Base-by-base conservation (phyloP, 352 stramenopile species). In the Phytophthora cryptogea region DNA sequence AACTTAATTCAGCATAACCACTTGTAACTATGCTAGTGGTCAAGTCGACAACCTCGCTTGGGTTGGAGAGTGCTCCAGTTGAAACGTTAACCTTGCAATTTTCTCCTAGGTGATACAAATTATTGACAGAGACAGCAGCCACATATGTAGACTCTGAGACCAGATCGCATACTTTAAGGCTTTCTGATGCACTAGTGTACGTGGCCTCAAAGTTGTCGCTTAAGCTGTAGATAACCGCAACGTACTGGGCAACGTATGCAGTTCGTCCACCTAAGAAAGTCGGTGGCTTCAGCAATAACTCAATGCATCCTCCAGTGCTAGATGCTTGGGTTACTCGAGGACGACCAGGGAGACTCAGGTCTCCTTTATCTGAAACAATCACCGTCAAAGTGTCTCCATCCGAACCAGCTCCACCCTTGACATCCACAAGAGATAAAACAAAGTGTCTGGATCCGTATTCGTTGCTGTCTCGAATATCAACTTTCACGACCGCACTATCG, bases 271-370 rank as follows among this genome's bases (percentile, higher is more conserved):
- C 78, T 3, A 64, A 3, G 26, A 74, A 88, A 0, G 4, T 8
- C 8, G 63, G 71, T 11, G 40, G 27, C 2, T 49, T n/a, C 42
- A 76, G 69, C 13, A 37, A 7, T 13, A 79, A 51, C 11, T 39
- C 20, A 8, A 86, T 67, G 4, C 55, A 72, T 16, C 75, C 75
- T 13, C 78, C 75, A 26, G 57, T 75, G 0, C 46, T 32, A 6
- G 27, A 37, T 13, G 37, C 32, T 27, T 41, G 17, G 0, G 8
- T 13, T 1, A 74, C 11, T 23, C 26, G 9, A 9, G 73, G 68
- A 9, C 31, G 54, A n/a, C 66, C 74, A 28, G 78, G 63, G 9
- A 71, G 30, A 50, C 78, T 79, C n/a, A 76, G 31, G 26, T 81
- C 71, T 3, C 76, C 74, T 54, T 71, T 63, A 40, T 86, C 76